phyloP scores from a whole-genome alignment of 1,284 basidiomycete species.

The Trametes versicolor region DNA sequence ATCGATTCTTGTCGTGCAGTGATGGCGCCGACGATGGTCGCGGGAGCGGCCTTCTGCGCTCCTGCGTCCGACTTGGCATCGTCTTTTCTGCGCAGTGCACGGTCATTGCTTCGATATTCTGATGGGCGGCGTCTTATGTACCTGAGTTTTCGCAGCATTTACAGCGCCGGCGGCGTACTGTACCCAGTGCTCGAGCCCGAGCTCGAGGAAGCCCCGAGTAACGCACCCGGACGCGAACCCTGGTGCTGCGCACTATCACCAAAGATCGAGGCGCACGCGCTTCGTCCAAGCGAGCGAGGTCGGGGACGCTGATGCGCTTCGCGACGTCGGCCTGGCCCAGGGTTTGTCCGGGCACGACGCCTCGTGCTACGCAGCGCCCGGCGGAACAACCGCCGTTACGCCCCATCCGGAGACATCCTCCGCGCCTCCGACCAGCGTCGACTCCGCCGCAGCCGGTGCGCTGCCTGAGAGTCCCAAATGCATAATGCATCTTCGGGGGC shows the following conservation, averaged over 20 bases:
- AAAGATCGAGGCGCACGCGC: background rate
- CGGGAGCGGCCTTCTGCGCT: conserved; percentile 7
- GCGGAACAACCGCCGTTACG: conserved; percentile 3
- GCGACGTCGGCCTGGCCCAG: background rate
- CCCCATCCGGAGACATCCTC: background rate
- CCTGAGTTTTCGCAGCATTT: background rate
- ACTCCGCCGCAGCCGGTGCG: background rate
- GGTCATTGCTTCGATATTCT: background rate
- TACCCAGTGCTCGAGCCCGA: background rate
- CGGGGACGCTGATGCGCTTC: background rate
- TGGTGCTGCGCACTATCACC: conserved; percentile 16
- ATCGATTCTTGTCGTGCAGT: background rate
- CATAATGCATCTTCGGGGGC: background rate
- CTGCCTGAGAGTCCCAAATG: background rate
- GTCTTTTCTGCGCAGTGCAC: conserved; percentile 5
- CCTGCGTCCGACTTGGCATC: conserved; percentile 3
- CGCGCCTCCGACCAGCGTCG: background rate
- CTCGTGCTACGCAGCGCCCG: background rate
- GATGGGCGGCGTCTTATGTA: background rate
- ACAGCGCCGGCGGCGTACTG: background rate
- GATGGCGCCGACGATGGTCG: conserved; percentile 22
- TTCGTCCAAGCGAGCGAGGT: background rate
- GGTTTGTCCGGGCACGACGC: background rate
- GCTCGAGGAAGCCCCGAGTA: background rate
- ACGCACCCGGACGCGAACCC: conserved; percentile 2